Base-by-base conservation (phyloP, 768 basidiomycete species). In the Tricholomella constricta region DNA sequence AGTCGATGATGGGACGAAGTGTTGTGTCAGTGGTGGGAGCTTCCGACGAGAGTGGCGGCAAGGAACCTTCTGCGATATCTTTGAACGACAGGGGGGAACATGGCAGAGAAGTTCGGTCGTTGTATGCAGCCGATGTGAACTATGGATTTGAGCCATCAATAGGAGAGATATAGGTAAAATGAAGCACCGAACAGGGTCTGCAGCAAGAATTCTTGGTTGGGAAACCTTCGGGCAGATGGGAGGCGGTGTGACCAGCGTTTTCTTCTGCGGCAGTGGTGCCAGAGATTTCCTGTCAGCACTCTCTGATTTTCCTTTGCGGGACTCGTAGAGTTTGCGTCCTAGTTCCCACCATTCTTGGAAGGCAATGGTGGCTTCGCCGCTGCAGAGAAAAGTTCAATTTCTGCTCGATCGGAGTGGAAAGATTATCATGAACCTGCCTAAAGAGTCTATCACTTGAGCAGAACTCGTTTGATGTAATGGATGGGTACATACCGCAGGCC, bases 341-440 rank as follows among this genome's bases (percentile, higher is more conserved):
- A 65, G 52, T 38, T 73, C 71, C 73, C 80, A 82, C 87, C 87
- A 89, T 58, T 87, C 84, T 38, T 77, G 65, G 11, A 84, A 69
- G 3, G 80, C 79, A 10, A 81, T 51, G 4, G 85, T 86, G 1
- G 75, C 85, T 67, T 89, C 87, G 6, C 86, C 86, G 52, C 86
- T 89, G 53, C 15, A 38, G 40, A 38, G 15, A 23, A 37, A 19
- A 17, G 51, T 45, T 46, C 53, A 25, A 35, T 37, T 26, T 23
- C 4, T 22, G 26, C 8, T 48, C 4, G 12, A 29, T 6, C 14
- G 3, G 23, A 41, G 8, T 27, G 29, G 26, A 19, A 37, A 35
- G 31, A 23, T 27, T 41, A 35, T 36, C 19, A 55, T 48, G 37
- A 55, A 73, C 72, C 69, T 71, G 46, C 69, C 71, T 70, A 35